Evolutionary conservation across 345 rosid species (phyloP), one percentile per base, ranked within the genome.

Genomic region (Salix viminalis): DNA sequence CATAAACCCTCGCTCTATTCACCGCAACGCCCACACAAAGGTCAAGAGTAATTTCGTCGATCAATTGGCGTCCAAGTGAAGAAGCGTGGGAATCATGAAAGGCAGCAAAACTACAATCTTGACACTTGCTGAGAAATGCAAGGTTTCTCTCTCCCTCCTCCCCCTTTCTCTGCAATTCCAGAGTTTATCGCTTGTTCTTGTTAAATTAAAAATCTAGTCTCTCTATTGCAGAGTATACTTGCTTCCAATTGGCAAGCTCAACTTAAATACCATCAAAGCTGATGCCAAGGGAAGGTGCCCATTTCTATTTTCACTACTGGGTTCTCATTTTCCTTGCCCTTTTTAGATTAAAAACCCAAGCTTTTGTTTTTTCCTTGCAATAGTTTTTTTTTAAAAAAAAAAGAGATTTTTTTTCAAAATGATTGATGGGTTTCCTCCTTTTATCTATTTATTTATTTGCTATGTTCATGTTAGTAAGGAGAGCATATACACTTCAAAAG

Each of bases 211-310:
- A 30, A 6, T 13, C 19, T 50, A 42, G 13, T 72, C 58, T 7
- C 15, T 74, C 26, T 52, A 4, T 36, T 79, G 84, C 89, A 94
- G 97, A 92, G 76, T 76, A 85, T 94, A 82, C 76, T 91, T 81
- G 91, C 85, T 19, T 90, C 98, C 60, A 94, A 87, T 83, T 94
- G 98, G 95, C 90, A 86, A 84, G 94, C 92, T 42, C 79, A 80
- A 39, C 89, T 94, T 28, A 86, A 86, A 88, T 48, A 92, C 98
- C 68, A 81, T 94, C 86, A 90, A 90, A 83, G 91, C 97, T 34
- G 95, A 92, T 75, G 88, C 91, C 80, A 83, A 88, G 81, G 96
- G 94, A 83, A 94, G 97, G 98, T 94, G 56, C 50, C 72, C 44
- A 72, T 75, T 37, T 76, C 18, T 48, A 0, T 16, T 56, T 26